Conservation (phyloP, 176 grass and related monocot species). For the Phoenix dactylifera region DNA sequence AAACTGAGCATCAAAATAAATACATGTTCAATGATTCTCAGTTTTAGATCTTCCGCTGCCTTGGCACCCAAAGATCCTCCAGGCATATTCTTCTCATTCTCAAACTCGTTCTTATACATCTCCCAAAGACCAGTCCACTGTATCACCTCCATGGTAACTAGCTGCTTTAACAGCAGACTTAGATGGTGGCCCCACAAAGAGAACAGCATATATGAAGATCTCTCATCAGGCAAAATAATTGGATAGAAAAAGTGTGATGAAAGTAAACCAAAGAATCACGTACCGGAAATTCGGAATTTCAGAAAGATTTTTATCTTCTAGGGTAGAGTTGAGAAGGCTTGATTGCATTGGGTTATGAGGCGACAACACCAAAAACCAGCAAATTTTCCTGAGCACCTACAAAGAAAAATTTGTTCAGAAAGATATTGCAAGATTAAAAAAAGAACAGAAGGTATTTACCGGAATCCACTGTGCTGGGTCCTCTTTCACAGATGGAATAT, state of each 20-base stretch:
- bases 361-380: conserved; percentile 76
- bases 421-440: background rate
- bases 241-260: no score
- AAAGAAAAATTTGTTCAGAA: conserved; percentile 2
- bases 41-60: conserved; percentile 76
- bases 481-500: conserved; percentile 82
- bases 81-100: conserved; percentile 71
- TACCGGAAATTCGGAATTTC: conserved; percentile 86
- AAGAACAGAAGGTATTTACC: conserved; percentile 23
- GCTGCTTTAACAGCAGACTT: conserved; percentile 69
- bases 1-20: background rate
- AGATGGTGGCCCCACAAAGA: no score
- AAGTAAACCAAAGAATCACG: background rate
- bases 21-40: conserved; percentile 96
- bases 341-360: conserved; percentile 95
- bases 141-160: conserved; percentile 96
- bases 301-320: conserved; percentile 86
- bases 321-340: conserved; percentile 76
- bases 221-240: background rate
- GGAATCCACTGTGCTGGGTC: conserved; percentile 76
- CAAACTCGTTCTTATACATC: conserved; percentile 58
- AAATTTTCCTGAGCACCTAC: conserved; percentile 93
- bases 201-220: background rate
- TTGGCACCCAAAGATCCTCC: conserved; percentile 69
- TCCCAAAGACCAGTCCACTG: conserved; percentile 86